Base-by-base conservation (phyloP, 768 basidiomycete genomes). In the Leucocoprinus sp. region DNA sequence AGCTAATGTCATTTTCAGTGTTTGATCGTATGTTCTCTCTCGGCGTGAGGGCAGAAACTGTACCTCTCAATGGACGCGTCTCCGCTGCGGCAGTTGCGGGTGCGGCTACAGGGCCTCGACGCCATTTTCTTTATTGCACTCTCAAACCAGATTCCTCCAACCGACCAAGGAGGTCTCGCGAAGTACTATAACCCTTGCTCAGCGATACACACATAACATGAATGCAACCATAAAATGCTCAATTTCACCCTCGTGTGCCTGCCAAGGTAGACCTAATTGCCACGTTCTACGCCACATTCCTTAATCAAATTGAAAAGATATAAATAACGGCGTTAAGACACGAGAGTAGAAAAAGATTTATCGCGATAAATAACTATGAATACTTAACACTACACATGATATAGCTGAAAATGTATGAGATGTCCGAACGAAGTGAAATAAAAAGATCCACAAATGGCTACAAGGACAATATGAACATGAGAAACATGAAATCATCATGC, bases 21-120 rank as follows among this genome's bases (percentile, higher is more conserved):
- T 93, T 91, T 57, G 88, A 91, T 61, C 68, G 88, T 22, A 89
- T 91, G 90, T 92, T 91, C 58, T 87, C 83, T 4, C 70, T 92
- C 8, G 88, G 88, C 15, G 69, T 90, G 7, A 82, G 89, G n/a
- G 80, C 81, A 0, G 79, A 87, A 40, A 67, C 75, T 1, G 74
- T 76, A 2, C 76, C 84, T 14, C 56, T 81, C 4, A 74, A 76
- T 1, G 72, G 74, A 8, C 76, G 84, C 5, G 80, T 80, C 12
- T 73, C 82, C 17, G 80, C 76, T 1, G 80, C 77, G 5, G 74
- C 80, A 6, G 82, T 78, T 8, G 74, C 76, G 4, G 79, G 74
- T 2, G 73, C 80, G 28, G 69, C 71, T 3, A 71, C 75, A 8
- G 88, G 87, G 4, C 84, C 89, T 8, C 75, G 87, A 9, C 74